Evolutionary conservation across 805 yeast genomes (phyloP), one percentile per base, ranked within the genome.

Genomic region (Komagataella pastoris): DNA sequence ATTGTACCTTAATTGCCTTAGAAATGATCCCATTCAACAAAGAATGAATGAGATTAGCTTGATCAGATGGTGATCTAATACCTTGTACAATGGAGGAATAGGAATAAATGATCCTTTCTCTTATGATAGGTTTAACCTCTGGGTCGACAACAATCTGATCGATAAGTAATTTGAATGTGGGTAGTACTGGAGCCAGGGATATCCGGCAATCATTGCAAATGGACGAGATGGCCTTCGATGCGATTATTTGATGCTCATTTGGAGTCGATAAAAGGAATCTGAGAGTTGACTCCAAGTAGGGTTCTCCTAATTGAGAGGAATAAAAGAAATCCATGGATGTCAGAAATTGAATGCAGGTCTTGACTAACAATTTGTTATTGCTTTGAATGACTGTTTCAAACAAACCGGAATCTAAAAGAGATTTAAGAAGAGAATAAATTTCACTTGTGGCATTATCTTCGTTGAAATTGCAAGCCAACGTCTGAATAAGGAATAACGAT

Each of bases 281-380:
- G 52, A 87, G 73, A 2, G 84, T 77, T 0, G 63, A 57, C 0
- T 79, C 68, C 12, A 85, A 63, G 55, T 71, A 78, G 2, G 58
- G 56, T 7, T 61, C 54, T 3, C 86, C 86, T 5, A 53, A 55
- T 0, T 66, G 57, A 0, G 71, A 60, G 55, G 75, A 75, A 61
- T 83, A 83, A 58, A 76, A 85, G 61, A 79, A 77, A 46, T 75
- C 80, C 46, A 81, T 72, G 0, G 80, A 72, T 0, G 88, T 78
- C 3, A 87, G 66, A 48, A 81, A 76, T 48, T 72, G 73, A 4
- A 83, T 76, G 2, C 80, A 71, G 0, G 85, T 77, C 48, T 74
- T 71, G 40, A 73, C 60, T 3, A 76, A 65, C 47, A 65, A 60
- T 5, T 58, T 58, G 30, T 52, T 19, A 7, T 44, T 21, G 14